Percentiles rank a stretch among this genome's conserved stretches.
phyloP scores from a whole-genome alignment of 495 filamentous ascomycete genomes.

The Annulohypoxylon maeteangense region DNA sequence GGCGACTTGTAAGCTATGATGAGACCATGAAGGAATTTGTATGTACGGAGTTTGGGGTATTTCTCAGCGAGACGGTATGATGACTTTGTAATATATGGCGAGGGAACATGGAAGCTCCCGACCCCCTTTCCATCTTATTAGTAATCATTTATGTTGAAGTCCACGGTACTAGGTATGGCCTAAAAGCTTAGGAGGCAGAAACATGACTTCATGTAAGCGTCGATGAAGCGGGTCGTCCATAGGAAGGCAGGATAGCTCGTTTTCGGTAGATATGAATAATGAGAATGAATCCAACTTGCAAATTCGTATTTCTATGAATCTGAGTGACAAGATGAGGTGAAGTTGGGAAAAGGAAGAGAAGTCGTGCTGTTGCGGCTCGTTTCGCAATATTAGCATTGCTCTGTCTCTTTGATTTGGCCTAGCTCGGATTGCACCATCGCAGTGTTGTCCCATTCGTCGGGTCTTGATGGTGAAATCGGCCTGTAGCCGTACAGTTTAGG shows the following conservation, averaged over 20 bases:
- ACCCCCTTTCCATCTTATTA: slow-evolving; percentile 14
- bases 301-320: slow-evolving; percentile 8
- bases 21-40: slow-evolving; percentile 24
- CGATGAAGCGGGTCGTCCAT: not conserved
- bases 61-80: slow-evolving; percentile 9
- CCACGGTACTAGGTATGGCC: not conserved
- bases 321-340: slow-evolving; percentile 30
- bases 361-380: slow-evolving; percentile 44
- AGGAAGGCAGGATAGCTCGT: not conserved
- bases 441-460: slow-evolving; percentile 38
- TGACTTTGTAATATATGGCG: slow-evolving; percentile 12
- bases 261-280: slow-evolving; percentile 4
- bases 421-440: slow-evolving; percentile 49
- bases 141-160: too few relatives aligned
- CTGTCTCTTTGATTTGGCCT: slow-evolving; percentile 36
- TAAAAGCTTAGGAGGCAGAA: not conserved
- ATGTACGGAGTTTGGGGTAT: slow-evolving; percentile 25
- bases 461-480: slow-evolving; percentile 30
- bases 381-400: slow-evolving; percentile 39
- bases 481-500: slow-evolving; percentile 12
- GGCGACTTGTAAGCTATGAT: slow-evolving; percentile 21
- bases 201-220: slow-evolving; percentile 22
- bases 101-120: not conserved
- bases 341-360: slow-evolving; percentile 39
- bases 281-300: slow-evolving; percentile 21